These are phyloP conservation scores for Endocalyx cinctus DNA, from an alignment of 2,329 filamentous ascomycete species.

Conservation along the genomic window DNA sequence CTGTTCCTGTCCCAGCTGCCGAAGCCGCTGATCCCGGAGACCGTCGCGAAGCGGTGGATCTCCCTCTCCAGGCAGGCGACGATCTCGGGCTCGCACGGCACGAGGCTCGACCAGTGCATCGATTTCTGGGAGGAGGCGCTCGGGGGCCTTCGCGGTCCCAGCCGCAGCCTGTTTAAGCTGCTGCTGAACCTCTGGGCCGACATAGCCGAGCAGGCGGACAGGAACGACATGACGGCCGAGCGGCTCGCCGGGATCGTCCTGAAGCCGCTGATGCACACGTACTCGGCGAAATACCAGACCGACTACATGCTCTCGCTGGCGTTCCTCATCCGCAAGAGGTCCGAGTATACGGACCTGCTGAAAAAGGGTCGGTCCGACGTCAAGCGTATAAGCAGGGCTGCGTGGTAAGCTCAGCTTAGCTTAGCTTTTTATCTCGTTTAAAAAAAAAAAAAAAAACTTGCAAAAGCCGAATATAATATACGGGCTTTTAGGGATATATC, in stretches of 20 bases:
- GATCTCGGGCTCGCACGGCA: constrained; percentile 26
- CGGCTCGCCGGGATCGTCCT: constrained; percentile 33
- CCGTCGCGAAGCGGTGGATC: constrained; percentile 35
- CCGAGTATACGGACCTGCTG: constrained; percentile 34
- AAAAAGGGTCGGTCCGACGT: constrained; percentile 23
- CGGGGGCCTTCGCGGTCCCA: constrained; percentile 32
- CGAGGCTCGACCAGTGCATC: constrained; percentile 36
- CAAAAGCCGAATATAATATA: too few relatives aligned
- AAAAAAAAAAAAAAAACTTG: not conserved
- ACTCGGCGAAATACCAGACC: constrained; percentile 28
- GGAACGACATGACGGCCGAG: constrained; percentile 41
- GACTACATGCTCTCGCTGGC: constrained; percentile 39
- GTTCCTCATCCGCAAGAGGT: constrained; percentile 38
- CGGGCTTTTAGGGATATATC: too few relatives aligned
- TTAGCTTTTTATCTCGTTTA: not conserved
- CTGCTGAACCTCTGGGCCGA: constrained; percentile 40
- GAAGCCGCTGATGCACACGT: constrained; percentile 35
- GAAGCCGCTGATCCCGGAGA: constrained; percentile 33
- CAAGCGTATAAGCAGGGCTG: constrained; percentile 21
- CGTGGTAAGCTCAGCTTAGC: constrained; percentile 15
- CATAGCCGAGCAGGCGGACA: constrained; percentile 32
- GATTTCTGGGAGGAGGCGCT: constrained; percentile 45
- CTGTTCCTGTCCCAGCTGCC: constrained; percentile 35
- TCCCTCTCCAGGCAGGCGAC: constrained; percentile 35
- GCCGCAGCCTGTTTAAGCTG: constrained; percentile 35